Conservation (phyloP, 2,329 filamentous ascomycete genomes). For the Aspergillus versicolor region DNA sequence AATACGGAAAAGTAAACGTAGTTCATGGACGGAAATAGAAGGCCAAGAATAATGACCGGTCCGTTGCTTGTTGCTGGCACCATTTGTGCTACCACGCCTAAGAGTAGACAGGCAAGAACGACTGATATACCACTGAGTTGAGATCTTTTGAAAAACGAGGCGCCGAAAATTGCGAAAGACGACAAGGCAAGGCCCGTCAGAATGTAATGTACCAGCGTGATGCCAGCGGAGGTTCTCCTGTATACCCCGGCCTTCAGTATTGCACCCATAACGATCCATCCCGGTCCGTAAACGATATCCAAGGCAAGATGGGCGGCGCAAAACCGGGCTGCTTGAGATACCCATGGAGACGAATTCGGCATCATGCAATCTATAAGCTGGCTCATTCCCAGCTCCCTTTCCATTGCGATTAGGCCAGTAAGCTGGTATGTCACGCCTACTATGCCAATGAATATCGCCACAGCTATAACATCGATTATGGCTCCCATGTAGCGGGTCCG, state of each 20-base stretch:
- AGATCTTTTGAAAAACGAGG: slow-evolving; percentile 79
- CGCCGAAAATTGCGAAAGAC: slow-evolving; percentile 78
- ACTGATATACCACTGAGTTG: slow-evolving; percentile 83
- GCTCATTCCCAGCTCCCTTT: slow-evolving; percentile 83
- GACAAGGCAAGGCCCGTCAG: slow-evolving; percentile 73
- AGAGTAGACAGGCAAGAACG: slow-evolving; percentile 68
- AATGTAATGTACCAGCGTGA: slow-evolving; percentile 73
- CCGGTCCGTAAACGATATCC: slow-evolving; percentile 74
- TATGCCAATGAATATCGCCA: slow-evolving; percentile 76
- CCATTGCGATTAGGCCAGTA: slow-evolving; percentile 79
- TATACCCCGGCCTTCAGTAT: slow-evolving; percentile 66
- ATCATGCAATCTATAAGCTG: slow-evolving; percentile 91
- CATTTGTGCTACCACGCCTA: slow-evolving; percentile 81
- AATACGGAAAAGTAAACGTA: slow-evolving; percentile 78
- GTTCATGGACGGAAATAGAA: slow-evolving; percentile 84
- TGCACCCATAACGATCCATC: slow-evolving; percentile 75
- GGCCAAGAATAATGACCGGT: slow-evolving; percentile 66
- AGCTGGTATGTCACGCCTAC: slow-evolving; percentile 84
- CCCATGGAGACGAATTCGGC: slow-evolving; percentile 70
- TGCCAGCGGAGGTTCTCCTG: slow-evolving; percentile 58
- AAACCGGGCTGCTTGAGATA: slow-evolving; percentile 74
- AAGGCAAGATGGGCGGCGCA: slow-evolving; percentile 79
- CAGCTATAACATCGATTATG: slow-evolving; percentile 72
- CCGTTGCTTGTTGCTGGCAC: slow-evolving; percentile 59
- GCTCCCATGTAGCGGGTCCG: slow-evolving; percentile 68